These are phyloP conservation scores for Mortierella antarctica DNA, from an alignment of 192 early-diverging fungal species.

Conservation along the genomic window DNA sequence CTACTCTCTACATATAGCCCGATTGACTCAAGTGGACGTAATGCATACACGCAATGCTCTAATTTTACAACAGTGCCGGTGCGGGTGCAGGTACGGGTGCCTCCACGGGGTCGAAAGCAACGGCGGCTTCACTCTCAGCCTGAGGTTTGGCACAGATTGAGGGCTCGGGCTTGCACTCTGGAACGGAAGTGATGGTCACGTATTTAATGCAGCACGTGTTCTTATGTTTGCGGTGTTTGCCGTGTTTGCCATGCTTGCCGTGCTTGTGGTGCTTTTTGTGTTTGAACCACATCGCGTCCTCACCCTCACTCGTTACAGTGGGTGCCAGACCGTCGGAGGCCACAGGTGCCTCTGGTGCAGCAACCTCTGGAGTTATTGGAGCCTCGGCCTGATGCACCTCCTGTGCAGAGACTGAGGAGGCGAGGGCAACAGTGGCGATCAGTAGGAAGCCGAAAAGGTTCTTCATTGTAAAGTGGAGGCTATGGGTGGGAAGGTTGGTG, in stretches of 20 bases:
- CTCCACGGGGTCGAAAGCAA: no score
- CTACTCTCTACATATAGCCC: no score
- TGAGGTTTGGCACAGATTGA: background rate
- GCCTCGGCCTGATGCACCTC: background rate
- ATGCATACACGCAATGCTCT: no score
- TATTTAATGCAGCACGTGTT: conserved; percentile 17
- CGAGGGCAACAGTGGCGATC: conserved; percentile 4
- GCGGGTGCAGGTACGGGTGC: no score
- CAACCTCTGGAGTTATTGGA: background rate
- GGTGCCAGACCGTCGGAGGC: background rate
- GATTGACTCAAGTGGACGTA: no score
- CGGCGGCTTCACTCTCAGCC: no score
- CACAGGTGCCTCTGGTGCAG: background rate
- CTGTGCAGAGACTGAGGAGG: background rate
- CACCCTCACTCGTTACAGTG: no score
- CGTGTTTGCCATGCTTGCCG: background rate
- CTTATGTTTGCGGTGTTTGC: background rate
- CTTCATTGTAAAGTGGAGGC: background rate
- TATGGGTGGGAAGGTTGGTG: no score
- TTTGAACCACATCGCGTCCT: no score
- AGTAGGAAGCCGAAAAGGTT: conserved; percentile 1
- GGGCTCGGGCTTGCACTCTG: conserved; percentile 7
- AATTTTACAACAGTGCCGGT: no score
- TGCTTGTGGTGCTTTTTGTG: conserved; percentile 10
- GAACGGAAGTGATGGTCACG: conserved; percentile 10